These are phyloP conservation scores for apple (Malus domestica) DNA, from an alignment of 306 rosid species.

Conservation along the genomic window DNA sequence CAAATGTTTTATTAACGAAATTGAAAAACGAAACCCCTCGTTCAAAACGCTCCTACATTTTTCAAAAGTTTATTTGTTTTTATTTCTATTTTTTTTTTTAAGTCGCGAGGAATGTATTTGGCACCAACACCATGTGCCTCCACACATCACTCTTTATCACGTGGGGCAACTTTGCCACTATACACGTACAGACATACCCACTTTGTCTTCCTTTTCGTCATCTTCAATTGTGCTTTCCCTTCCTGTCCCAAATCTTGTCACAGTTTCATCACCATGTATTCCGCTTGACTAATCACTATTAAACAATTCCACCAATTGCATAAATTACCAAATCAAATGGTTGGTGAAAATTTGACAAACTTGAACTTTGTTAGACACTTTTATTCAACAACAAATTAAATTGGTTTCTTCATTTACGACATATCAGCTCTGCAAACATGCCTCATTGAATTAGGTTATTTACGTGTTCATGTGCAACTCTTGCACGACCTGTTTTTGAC, in stretches of 20 bases:
- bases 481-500: not conserved
- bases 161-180: constrained; percentile 60
- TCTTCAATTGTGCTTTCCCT: constrained; percentile 17
- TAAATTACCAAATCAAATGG: not conserved
- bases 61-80: too few species aligned
- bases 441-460: not conserved
- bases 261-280: not conserved
- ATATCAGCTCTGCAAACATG: not conserved
- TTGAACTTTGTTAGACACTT: not conserved
- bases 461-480: not conserved
- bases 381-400: not conserved
- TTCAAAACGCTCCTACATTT: too few species aligned
- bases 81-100: not conserved
- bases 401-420: not conserved
- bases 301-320: not conserved
- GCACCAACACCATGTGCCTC: constrained; percentile 46
- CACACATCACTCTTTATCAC: constrained; percentile 45
- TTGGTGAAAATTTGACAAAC: not conserved
- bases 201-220: constrained; percentile 29
- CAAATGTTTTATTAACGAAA: too few species aligned
- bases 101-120: not conserved
- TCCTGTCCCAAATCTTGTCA: not conserved
- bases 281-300: not conserved
- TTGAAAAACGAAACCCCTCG: too few species aligned
- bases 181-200: constrained; percentile 25